A percentile compares a stretch with the other conserved stretches of the same genome.
Evolutionary conservation across 345 rosid genomes (phyloP).

Genomic region (Euphorbia pulcherrima): DNA sequence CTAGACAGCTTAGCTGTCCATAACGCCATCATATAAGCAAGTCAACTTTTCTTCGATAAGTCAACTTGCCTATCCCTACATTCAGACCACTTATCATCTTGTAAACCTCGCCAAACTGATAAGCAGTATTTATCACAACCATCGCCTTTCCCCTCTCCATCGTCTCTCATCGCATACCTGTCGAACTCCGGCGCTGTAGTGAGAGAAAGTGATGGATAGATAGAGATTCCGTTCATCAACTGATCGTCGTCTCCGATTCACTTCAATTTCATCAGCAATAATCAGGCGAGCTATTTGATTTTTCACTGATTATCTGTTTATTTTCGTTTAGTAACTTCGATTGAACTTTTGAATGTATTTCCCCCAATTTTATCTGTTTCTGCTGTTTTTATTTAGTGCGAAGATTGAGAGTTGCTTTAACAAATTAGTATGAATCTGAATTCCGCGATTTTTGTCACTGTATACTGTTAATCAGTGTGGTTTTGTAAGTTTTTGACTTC

Average conservation of each 20-base stretch:
- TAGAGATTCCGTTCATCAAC: not conserved
- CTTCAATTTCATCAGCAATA: not conserved
- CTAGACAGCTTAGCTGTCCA: not conserved
- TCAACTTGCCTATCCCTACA: not conserved
- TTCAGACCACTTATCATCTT: not conserved
- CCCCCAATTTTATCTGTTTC: too few species aligned
- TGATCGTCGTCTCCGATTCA: not conserved
- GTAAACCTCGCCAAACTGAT: not conserved
- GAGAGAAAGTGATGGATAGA: not conserved
- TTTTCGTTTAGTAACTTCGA: not conserved
- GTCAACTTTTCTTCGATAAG: not conserved
- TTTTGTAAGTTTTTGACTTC: not conserved
- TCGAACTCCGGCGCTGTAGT: not conserved
- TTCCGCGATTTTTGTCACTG: not conserved
- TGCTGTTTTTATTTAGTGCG: too few species aligned
- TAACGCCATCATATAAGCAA: not conserved
- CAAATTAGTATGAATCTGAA: not conserved
- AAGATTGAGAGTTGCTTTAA: not conserved
- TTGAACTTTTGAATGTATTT: not conserved
- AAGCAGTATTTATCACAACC: not conserved
- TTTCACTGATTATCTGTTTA: not conserved
- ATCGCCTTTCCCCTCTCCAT: not conserved
- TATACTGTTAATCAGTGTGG: not conserved
- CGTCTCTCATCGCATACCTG: not conserved
- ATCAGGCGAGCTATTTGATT: not conserved